phyloP scores from a whole-genome alignment of 1,139 yeast species.

The Tardiomyces digboiensis region DNA sequence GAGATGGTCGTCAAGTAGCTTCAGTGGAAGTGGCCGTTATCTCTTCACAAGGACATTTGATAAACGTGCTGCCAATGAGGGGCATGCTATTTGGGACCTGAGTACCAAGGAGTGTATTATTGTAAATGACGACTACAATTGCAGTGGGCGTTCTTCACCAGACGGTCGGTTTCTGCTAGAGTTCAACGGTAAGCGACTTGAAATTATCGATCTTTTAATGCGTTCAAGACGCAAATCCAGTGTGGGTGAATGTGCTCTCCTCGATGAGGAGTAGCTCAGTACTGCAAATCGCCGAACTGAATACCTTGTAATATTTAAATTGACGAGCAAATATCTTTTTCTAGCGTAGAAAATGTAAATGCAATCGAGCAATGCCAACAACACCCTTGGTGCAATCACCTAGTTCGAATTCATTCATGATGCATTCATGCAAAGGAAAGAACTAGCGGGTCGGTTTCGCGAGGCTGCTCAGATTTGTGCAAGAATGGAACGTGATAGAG shows the following conservation, averaged over 20 bases:
- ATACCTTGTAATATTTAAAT: no score
- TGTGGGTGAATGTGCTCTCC: neutral
- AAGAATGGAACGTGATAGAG: no score
- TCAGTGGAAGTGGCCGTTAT: neutral
- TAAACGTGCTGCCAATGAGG: neutral
- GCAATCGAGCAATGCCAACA: no score
- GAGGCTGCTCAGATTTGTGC: no score
- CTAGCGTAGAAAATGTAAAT: no score
- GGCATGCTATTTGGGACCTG: neutral
- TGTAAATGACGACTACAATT: neutral
- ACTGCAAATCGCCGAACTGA: no score
- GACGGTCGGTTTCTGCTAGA: neutral
- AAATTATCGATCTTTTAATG: neutral
- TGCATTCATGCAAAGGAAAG: no score
- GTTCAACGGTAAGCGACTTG: neutral
- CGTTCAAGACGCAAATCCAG: neutral
- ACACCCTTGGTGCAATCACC: no score
- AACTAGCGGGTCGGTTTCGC: no score
- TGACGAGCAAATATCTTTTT: no score
- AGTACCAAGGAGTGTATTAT: neutral
- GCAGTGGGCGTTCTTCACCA: neutral
- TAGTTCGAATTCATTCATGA: no score
- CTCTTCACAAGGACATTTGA: neutral
- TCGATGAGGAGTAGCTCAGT: no score
- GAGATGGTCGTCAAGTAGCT: neutral